Evolutionary conservation across 2,329 filamentous ascomycete species (phyloP), one percentile per base, ranked within the genome.

Genomic region (Diplodia intermedia): DNA sequence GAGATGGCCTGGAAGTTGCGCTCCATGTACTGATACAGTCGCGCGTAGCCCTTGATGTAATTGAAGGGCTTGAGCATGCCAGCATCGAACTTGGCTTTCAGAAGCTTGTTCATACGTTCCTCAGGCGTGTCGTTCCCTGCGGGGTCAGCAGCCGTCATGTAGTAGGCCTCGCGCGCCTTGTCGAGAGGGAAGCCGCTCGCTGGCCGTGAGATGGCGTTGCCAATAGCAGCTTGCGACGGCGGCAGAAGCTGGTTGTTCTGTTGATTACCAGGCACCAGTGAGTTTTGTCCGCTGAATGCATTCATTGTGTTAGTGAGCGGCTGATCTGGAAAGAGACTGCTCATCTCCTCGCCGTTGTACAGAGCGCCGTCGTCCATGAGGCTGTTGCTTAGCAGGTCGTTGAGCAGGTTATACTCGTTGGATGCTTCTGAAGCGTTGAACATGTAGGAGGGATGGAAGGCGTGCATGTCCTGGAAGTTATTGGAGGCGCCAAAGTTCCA

Each of bases 51-150:
- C 75, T 96, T 97, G 73, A 98, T 92, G 79, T 99, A 99, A 82
- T 98, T 98, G 85, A 99, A 99, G 1, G 95, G 95, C 76, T 94
- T 95, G 69, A 99, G 84, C 75, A 99, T 85, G 1, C 95, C 95
- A 0, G 95, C 95, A 72, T 98, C 94, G 80, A 97, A 96, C 80
- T 99, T 99, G 71, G 95, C 95, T 78, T 91, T 92, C 68, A 99
- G 87, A 7, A 99, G 88, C 73, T 95, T 93, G 75, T 94, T 91
- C 92, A 99, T 97, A 69, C 95, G 91, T 78, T 97, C 93, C 79
- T 97, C 94, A 14, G 95, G 93, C 26, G 91, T 91, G 73, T 90
- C 88, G 72, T 93, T 88, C 65, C 94, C 94, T 6, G 92, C 92
- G 2, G 95, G 95, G 78, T 99, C 95, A 61, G 95, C 95, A 15